Percentiles rank a stretch among this genome's conserved stretches.
phyloP scores from a whole-genome alignment of 805 yeast species.

The Starmerella etchellsii region DNA sequence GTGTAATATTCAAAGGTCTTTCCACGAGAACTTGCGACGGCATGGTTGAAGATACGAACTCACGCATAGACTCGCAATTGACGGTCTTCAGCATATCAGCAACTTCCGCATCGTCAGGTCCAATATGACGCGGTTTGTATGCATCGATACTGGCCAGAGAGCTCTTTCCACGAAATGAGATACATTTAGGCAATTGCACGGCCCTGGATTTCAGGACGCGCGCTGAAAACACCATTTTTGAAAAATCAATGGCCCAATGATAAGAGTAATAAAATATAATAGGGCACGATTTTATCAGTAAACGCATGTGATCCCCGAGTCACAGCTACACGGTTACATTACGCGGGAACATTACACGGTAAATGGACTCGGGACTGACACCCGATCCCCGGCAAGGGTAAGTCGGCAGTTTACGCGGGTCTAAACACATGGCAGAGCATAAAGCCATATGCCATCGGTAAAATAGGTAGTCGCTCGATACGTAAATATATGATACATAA shows the following conservation, averaged over 20 bases:
- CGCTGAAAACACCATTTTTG: no score
- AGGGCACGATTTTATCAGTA: neutral
- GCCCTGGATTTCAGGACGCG: no score
- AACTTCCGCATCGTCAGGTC: slow-evolving; percentile 52
- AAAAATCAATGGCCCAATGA: no score
- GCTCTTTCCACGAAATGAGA: neutral
- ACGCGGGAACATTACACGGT: no score
- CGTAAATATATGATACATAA: neutral
- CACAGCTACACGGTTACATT: neutral
- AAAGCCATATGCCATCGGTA: no score
- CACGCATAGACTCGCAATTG: slow-evolving; percentile 54
- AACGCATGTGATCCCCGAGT: neutral
- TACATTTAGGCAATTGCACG: no score
- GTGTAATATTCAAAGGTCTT: slow-evolving; percentile 54
- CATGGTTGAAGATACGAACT: slow-evolving; percentile 58
- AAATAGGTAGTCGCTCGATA: neutral
- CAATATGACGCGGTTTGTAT: slow-evolving; percentile 82
- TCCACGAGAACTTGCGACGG: slow-evolving; percentile 64
- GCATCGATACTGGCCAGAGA: slow-evolving; percentile 38
- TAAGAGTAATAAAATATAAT: no score
- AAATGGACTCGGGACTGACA: no score
- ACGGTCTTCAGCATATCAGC: slow-evolving; percentile 50
- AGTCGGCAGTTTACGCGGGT: no score
- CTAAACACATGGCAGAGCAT: no score
- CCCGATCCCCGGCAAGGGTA: no score